Evolutionary conservation across 192 early-diverging fungal genomes (phyloP).

Genomic region (Backusella mclennaniae): DNA sequence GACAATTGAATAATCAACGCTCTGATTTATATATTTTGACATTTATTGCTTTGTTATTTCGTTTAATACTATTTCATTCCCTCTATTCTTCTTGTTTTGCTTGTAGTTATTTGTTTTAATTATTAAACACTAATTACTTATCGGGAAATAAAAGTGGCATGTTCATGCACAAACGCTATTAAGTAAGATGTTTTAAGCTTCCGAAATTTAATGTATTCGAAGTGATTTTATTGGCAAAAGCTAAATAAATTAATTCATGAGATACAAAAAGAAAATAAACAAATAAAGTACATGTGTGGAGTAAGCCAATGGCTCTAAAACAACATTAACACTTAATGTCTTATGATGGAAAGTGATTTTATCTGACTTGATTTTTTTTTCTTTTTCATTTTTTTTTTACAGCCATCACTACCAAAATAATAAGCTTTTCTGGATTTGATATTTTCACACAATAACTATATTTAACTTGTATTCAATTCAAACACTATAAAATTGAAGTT

Average conservation of each 20-base stretch:
- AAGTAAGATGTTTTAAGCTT: not conserved
- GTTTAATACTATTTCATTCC: not conserved
- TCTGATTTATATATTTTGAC: too few species aligned
- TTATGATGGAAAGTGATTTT: not conserved
- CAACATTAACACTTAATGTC: not conserved
- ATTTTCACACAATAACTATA: not conserved
- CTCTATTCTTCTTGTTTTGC: not conserved
- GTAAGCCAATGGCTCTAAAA: not conserved
- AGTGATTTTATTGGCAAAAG: not conserved
- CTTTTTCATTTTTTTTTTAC: too few species aligned
- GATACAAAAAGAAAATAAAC: not conserved
- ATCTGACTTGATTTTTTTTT: not conserved
- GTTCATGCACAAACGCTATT: not conserved
- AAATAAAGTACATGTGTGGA: not conserved
- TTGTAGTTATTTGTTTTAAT: not conserved
- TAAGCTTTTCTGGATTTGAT: not conserved
- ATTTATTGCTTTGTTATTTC: not conserved
- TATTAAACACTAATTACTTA: not conserved
- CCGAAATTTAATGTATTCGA: not conserved
- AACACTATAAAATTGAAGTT: not conserved
- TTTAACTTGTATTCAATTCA: not conserved
- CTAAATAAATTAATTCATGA: not conserved
- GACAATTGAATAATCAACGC: not conserved
- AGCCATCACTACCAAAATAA: not conserved
- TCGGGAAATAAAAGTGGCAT: not conserved